Base-by-base conservation (phyloP, 2,329 filamentous ascomycete genomes). In the Trichophyton rubrum region DNA sequence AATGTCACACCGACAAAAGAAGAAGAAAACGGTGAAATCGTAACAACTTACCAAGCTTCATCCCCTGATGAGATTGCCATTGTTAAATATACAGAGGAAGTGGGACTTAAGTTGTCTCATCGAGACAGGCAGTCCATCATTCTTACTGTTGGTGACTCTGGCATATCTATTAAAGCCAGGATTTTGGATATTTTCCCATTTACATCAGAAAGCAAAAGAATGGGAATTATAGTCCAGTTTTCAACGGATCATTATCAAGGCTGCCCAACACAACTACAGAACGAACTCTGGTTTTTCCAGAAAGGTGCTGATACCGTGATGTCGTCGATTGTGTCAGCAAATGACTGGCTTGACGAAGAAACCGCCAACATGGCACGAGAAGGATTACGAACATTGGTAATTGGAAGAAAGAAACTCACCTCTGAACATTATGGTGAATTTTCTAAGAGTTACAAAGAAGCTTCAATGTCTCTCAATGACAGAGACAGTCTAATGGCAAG, bases 291-390 rank as follows among this genome's bases (percentile, higher is more conserved):
- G 88, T 99, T 99, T 75, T 97, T 92, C 70, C 91, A 99, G 69
- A 99, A 99, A 74, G 93, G 93, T 63, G 95, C 93, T 2, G 95
- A 99, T 71, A 97, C 93, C 0, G 92, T 99, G 64, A 99, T 99
- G 95, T 84, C 86, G n/a, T 82, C 86, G 2, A 97, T 99, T 65
- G 93, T 99, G 40, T 89, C 88, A 6, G 85, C 91, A 17, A 99
- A 97, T 69, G 93, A 99, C 76, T 99, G 93, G 95, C 84, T 99
- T 0, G 93, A 99, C 66, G 93, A 99, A 73, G 93, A 99, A 73
- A 97, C 93, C 0, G 89, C 90, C n/a, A 99, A 99, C 72, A 99
- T 99, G 95, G 95, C 95, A 4, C 85, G 93, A 56, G 95, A 99
- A 78, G 93, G 93, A 43, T 78, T 99, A 57, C 86, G 93, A 61